Base-by-base conservation (phyloP, 768 basidiomycete species). In the Mycena latifolia region DNA sequence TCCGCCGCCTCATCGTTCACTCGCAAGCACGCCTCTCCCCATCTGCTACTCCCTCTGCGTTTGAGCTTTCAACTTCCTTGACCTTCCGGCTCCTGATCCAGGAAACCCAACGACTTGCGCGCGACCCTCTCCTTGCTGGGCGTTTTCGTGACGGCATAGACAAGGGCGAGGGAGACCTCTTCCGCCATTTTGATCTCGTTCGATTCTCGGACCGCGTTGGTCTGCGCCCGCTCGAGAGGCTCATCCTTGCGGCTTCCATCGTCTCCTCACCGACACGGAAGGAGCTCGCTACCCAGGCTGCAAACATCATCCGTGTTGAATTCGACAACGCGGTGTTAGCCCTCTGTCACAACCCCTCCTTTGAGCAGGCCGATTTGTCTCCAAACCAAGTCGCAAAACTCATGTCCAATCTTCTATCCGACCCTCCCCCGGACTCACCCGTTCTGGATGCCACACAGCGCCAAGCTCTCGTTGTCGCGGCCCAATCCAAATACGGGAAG, bases 1-100 rank as follows among this genome's bases (percentile, higher is more conserved):
- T 99, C 71, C 94, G 96, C 67, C 92, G 97, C 68, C 92, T 98
- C 79, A 94, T 98, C 75, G 89, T 92, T 57, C 93, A 95, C 71
- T 94, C 94, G 25, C 91, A 93, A 79, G 82, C 87, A 54, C 87
- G 93, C 65, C 85, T 92, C 47, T 76, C 86, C 25, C 83, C 89
- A 25, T 79, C 86, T 33, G 81, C 85, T 57, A 82, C 87, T n/a
- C 84, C 88, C 27, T 81, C 91, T 55, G 81, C 87, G 1, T 90
- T 90, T 68, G 93, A 93, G 74, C 80, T 90, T n/a, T 92, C 92
- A 29, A 86, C 88, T 43, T 86, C 90, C 52, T 82, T 96, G 53
- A 92, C 93, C 17, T 94, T 95, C 76, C 91, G 93, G 41, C 85
- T 96, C 22, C 86, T 96, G 27, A 88, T 92, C 33, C 93, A 95